Base-by-base conservation (phyloP, 1,284 basidiomycete species). In the Termitomyces sp. region DNA sequence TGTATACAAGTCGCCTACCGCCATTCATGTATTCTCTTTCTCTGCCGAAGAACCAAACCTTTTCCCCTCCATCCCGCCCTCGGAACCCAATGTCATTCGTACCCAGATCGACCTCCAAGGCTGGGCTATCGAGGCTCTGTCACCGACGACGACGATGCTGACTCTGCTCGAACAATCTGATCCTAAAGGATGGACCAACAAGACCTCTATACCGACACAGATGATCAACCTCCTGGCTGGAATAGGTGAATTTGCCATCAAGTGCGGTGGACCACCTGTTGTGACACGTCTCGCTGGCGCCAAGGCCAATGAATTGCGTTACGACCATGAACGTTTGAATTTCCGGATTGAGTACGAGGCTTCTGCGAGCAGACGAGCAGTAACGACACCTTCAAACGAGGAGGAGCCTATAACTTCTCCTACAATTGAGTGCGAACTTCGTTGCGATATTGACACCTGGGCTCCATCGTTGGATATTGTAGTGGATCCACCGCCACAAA, bases 81-180 rank as follows among this genome's bases (percentile, higher is more conserved):
- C 73, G 0, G 84, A 89, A 33, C 80, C 86, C 0, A 88, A 81
- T 55, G 80, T 89, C 52, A 97, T 98, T 57, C 87, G 96, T 14
- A 93, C 92, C 0, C 95, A 98, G 66, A 88, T 97, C 28, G 95
- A 97, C 65, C 74, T 99, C 33, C 92, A 94, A 68, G 97, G 96
- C 41, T 98, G 94, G 91, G 92, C 94, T 0, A 93, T 99, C 59
- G 96, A 99, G 69, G 84, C 91, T 0, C 77, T 99, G 3, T 97
- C 93, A 1, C 97, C 95, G 0, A 98, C 88, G 0, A 99, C 97
- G 0, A 97, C 95, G 0, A 86, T 93, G 33, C 83, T 98, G 51
- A 97, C 95, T 0, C 75, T 99, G 2, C 81, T 99, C 3, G 97
- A 99, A 66, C 97, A 99, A 71, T 94, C 91, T 11, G 95, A 98